Conservation (phyloP, 306 rosid genomes). For the Hippophae tibetana region DNA sequence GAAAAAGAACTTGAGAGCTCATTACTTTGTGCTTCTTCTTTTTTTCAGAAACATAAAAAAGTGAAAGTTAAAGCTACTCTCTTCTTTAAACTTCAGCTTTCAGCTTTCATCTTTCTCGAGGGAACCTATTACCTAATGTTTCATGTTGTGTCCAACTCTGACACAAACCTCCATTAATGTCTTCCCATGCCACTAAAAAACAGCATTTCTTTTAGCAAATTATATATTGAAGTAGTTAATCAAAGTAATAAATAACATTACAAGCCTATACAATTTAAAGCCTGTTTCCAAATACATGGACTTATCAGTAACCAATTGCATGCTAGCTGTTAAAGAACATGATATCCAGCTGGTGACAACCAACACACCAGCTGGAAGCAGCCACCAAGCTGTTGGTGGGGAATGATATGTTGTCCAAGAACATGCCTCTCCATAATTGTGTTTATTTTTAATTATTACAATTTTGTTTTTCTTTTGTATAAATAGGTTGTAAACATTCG, state of each 20-base stretch:
- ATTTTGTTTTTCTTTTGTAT: no score
- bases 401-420: no score
- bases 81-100: conserved; percentile 29
- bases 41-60: conserved; percentile 7
- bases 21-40: no score
- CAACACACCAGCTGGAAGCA: no score
- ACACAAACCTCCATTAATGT: conserved; percentile 16
- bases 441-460: no score
- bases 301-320: conserved; percentile 12
- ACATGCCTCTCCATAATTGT: no score
- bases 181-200: conserved; percentile 27
- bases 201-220: conserved; percentile 19
- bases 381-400: no score
- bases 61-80: conserved; percentile 16
- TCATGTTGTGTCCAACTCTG: conserved; percentile 13
- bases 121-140: conserved; percentile 17
- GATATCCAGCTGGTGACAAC: no score
- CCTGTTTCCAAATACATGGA: conserved; percentile 32
- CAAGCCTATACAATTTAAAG: conserved; percentile 6
- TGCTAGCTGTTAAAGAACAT: no score
- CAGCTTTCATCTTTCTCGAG: conserved; percentile 49
- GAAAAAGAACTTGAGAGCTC: no score
- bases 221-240: neutral
- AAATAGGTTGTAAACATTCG: no score
- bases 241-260: neutral